Percentiles rank a stretch among this genome's conserved stretches.
Evolutionary conservation across 164 flowering plant species (phyloP).

Genomic region (Dillenia turbinata): DNA sequence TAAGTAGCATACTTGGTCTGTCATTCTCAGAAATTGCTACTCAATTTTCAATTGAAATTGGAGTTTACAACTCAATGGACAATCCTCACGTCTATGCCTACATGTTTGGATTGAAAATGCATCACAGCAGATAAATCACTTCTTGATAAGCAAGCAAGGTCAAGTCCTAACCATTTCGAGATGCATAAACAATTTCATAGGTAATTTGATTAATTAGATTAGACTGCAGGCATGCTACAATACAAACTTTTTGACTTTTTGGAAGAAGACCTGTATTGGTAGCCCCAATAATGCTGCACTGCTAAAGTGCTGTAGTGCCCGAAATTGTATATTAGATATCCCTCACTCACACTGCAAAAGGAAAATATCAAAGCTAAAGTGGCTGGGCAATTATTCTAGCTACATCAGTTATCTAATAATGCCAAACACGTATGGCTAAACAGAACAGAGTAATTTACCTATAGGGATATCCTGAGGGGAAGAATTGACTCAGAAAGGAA

Average conservation of each 20-base stretch:
- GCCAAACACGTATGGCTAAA: background rate
- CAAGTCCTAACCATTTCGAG: too few relatives aligned
- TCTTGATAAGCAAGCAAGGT: too few relatives aligned
- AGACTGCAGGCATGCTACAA: too few relatives aligned
- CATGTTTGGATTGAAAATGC: background rate
- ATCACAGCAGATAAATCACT: background rate
- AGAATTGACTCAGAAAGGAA: conserved; percentile 78
- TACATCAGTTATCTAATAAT: background rate
- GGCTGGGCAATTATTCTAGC: too few relatives aligned
- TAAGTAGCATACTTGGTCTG: too few relatives aligned
- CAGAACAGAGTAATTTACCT: conserved; percentile 36
- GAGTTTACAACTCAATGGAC: too few relatives aligned
- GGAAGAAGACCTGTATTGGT: conserved; percentile 85
- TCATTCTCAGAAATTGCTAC: too few relatives aligned
- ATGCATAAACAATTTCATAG: too few relatives aligned
- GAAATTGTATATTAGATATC: conserved; percentile 86
- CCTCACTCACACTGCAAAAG: conserved; percentile 82
- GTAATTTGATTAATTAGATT: too few relatives aligned
- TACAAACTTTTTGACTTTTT: too few relatives aligned
- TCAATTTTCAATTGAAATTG: too few relatives aligned
- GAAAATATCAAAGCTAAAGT: conserved; percentile 3
- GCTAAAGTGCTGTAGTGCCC: conserved; percentile 83
- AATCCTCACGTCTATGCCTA: too few relatives aligned
- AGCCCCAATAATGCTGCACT: conserved; percentile 94
- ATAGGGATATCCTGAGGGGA: conserved; percentile 94